Base-by-base conservation (phyloP, 2,329 filamentous ascomycete genomes). In the Pestalotiopsis sp. region DNA sequence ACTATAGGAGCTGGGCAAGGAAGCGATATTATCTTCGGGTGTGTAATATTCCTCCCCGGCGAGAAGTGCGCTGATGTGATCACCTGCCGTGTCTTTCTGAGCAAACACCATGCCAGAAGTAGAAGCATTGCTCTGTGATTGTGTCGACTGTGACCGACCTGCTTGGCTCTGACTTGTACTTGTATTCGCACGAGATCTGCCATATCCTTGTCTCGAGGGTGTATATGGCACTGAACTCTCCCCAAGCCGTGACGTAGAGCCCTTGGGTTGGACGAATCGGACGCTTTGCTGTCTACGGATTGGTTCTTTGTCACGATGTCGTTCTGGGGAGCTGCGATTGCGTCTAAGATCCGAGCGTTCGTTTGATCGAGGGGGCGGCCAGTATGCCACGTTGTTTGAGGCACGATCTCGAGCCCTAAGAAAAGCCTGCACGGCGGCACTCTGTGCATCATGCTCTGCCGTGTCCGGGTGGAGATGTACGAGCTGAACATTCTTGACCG, bases 361-460 rank as follows among this genome's bases (percentile, higher is more conserved):
- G 10, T 70, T 67, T 40, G 68, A 70, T n/a, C 73, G 77, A 44
- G 71, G 71, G 44, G 78, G 76, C 66, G 78, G 77, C 76, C 78
- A 81, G 10, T 77, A 66, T 1, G 76, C 68, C 65, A 75, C 72
- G 62, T 81, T 80, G 35, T 75, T 74, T 67, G 73, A 79, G 52
- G 74, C 79, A 13, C 81, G 79, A 44, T 80, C 80, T 66, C 81
- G 81, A n/a, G 86, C 85, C 68, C 85, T 82, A 6, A 80, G 76
- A 74, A 87, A 92, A 1, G 90, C 91, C 73, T 89, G 80, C 40
- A 82, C 80, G 7, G 90, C 90, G 24, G 90, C 90, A 52, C 86
- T 83, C 52, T 88, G 85, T 7, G 90, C 90, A 76, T 91, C 87
- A 66, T 86, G 81, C 62, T 86, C 83, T 2, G 86, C 85, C 3